Evolutionary conservation across 768 basidiomycete species (phyloP).

Genomic region (Leucocoprinus leucothites): DNA sequence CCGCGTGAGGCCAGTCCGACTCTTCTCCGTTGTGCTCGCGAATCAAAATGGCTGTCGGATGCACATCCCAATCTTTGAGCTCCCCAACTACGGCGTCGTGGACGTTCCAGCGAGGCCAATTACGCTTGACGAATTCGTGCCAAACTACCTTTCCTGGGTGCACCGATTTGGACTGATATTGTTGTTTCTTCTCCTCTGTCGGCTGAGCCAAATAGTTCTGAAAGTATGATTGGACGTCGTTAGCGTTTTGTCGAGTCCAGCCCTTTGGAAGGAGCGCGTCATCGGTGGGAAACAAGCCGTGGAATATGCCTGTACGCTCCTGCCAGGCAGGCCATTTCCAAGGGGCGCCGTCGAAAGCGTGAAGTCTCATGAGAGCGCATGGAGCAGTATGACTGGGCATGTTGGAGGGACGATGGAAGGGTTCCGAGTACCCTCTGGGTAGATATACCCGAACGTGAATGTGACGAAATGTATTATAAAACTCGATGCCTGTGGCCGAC

Average conservation of each 20-base stretch:
- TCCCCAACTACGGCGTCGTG: conserved; percentile 13
- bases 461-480: too few species aligned
- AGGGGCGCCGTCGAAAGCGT: conserved; percentile 8
- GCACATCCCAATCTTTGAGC: conserved; percentile 12
- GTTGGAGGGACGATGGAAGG: too few species aligned
- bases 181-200: not conserved
- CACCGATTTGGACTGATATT: not conserved
- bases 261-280: conserved; percentile 17
- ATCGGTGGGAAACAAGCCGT: conserved; percentile 22
- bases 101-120: conserved; percentile 16
- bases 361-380: conserved; percentile 17
- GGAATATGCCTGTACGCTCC: conserved; percentile 18
- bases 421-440: too few species aligned
- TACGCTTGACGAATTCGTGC: conserved; percentile 11
- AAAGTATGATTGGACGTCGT: conserved; percentile 16
- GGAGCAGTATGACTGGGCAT: conserved; percentile 8
- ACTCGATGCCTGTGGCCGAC: too few species aligned
- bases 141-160: conserved; percentile 16
- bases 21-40: not conserved
- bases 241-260: conserved; percentile 11
- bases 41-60: conserved; percentile 12
- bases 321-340: conserved; percentile 20
- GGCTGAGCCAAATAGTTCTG: conserved; percentile 3
- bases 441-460: too few species aligned
- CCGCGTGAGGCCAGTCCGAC: not conserved